A percentile compares a stretch with the other conserved stretches of the same genome.
phyloP scores from a whole-genome alignment of 1,284 basidiomycete genomes.

The Puccinia triticina region DNA sequence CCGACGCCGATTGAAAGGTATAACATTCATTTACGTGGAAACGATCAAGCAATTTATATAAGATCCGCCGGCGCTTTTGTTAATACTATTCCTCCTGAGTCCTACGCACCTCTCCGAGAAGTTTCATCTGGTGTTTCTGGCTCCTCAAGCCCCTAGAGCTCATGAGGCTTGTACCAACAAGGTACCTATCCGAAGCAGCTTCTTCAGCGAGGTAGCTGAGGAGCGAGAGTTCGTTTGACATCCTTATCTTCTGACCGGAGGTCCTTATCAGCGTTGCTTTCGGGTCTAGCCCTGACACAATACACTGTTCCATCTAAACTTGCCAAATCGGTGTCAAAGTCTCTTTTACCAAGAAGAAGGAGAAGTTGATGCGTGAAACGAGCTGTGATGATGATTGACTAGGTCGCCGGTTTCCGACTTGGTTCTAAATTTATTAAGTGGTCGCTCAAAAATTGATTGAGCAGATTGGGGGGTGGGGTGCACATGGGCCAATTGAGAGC shows the following conservation, averaged over 20 bases:
- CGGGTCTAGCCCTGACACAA: not conserved
- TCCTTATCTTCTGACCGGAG: conserved; percentile 4
- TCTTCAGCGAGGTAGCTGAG: conserved; percentile 7
- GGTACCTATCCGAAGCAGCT: not conserved
- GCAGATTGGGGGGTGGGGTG: not conserved
- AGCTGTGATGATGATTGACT: not conserved
- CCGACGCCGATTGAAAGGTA: not conserved
- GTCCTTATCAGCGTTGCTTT: not conserved
- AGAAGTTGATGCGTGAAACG: conserved; percentile 21
- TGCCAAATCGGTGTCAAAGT: not conserved
- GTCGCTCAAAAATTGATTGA: not conserved
- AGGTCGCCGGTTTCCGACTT: too few species aligned
- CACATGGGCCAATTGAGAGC: not conserved
- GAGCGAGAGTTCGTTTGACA: not conserved
- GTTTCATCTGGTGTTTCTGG: conserved; percentile 13
- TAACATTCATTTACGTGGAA: not conserved
- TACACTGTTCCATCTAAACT: not conserved
- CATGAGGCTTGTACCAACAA: not conserved
- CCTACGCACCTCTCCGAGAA: not conserved
- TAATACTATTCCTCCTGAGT: not conserved
- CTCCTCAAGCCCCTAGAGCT: not conserved
- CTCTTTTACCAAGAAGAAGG: not conserved
- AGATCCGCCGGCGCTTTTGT: not conserved
- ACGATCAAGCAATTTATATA: not conserved
- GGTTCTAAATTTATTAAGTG: not conserved